A percentile compares a stretch with the other conserved stretches of the same genome.
phyloP scores from a whole-genome alignment of 805 yeast genomes.

The Ogataea nakhonphanomensis region DNA sequence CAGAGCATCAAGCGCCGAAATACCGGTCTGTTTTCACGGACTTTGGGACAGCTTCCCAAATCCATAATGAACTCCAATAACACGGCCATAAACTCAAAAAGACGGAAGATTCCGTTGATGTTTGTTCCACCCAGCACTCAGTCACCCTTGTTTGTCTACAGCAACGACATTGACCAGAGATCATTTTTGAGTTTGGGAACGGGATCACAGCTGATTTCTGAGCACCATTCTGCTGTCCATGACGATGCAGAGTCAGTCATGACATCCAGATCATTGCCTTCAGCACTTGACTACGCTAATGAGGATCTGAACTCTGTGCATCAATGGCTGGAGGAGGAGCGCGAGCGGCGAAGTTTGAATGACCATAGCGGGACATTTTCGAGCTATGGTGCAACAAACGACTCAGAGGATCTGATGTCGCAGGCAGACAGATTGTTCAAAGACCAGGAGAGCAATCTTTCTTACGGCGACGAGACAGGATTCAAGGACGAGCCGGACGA shows the following conservation, averaged over 20 bases:
- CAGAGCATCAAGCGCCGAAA: slow-evolving; percentile 21
- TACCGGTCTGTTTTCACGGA: slow-evolving; percentile 24
- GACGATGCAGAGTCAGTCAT: slow-evolving; percentile 31
- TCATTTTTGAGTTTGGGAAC: slow-evolving; percentile 35
- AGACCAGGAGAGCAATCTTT: slow-evolving; percentile 18
- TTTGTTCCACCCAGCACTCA: slow-evolving; percentile 37
- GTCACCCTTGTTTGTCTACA: slow-evolving; percentile 35
- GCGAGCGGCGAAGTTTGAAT: slow-evolving; percentile 30
- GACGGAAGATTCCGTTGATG: slow-evolving; percentile 34
- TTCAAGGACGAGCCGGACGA: slow-evolving; percentile 25
- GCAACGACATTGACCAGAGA: slow-evolving; percentile 32
- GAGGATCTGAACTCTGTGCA: slow-evolving; percentile 33
- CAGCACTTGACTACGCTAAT: slow-evolving; percentile 33
- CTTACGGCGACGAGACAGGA: slow-evolving; percentile 9
- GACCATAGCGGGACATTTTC: slow-evolving; percentile 15
- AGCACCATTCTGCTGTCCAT: slow-evolving; percentile 20
- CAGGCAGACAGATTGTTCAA: slow-evolving; percentile 28
- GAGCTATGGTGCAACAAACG: slow-evolving; percentile 22
- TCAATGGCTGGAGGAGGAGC: slow-evolving; percentile 37
- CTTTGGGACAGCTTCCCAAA: slow-evolving; percentile 25
- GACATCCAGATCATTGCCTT: slow-evolving; percentile 36
- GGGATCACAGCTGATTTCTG: slow-evolving; percentile 29
- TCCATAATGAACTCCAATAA: slow-evolving; percentile 26
- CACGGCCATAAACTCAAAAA: slow-evolving; percentile 32
- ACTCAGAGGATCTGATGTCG: slow-evolving; percentile 20